These are phyloP conservation scores for Periconia macrospinosa DNA, from an alignment of 2,329 filamentous ascomycete genomes.

Conservation along the genomic window DNA sequence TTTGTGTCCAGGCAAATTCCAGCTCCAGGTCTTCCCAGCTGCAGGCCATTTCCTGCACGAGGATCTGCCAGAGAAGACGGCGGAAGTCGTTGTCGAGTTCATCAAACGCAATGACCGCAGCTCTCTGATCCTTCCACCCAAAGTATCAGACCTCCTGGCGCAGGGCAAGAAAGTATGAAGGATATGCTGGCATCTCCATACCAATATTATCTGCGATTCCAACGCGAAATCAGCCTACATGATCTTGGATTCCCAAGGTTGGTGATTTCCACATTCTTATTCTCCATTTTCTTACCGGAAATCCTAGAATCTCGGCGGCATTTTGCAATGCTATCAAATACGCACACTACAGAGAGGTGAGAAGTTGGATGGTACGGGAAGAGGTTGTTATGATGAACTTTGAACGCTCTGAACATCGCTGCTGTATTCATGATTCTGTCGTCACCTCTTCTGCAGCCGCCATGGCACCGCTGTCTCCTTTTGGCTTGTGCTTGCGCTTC, in stretches of 20 bases:
- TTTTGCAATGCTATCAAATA: background rate
- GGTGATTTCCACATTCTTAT: background rate
- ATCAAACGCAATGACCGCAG: slow-evolving; percentile 88
- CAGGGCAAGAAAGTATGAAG: slow-evolving; percentile 53
- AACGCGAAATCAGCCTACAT: background rate
- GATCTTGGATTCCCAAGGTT: background rate
- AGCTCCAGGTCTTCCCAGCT: slow-evolving; percentile 90
- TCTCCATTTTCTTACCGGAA: background rate
- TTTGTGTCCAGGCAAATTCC: slow-evolving; percentile 75
- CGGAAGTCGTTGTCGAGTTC: slow-evolving; percentile 83
- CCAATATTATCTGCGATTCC: background rate
- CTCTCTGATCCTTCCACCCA: slow-evolving; percentile 83
- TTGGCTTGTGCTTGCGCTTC: slow-evolving; percentile 44
- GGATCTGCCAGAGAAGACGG: slow-evolving; percentile 88
- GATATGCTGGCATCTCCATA: background rate
- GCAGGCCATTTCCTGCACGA: slow-evolving; percentile 97
- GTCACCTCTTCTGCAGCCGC: slow-evolving; percentile 16
- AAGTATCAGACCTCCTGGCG: slow-evolving; percentile 64
- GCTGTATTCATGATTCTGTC: slow-evolving; percentile 20
- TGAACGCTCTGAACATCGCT: too few species aligned
- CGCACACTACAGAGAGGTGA: background rate
- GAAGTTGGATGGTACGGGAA: background rate
- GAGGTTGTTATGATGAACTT: too few species aligned
- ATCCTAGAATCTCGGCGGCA: background rate
- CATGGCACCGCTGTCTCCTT: slow-evolving; percentile 27